Conservation (phyloP, 306 rosid genomes). For the Casuarina glauca region DNA sequence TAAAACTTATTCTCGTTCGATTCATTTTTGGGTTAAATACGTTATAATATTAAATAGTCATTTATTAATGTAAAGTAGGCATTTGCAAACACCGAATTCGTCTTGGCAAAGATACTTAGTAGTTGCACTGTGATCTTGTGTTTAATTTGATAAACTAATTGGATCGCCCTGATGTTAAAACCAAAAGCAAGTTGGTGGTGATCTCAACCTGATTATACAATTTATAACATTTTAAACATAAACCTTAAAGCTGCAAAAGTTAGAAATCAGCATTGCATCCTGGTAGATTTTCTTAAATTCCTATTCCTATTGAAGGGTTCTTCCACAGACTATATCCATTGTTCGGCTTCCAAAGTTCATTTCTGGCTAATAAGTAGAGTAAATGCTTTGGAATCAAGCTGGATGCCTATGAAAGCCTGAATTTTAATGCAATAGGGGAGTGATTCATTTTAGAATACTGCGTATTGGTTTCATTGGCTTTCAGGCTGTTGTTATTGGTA, state of each 20-base stretch:
- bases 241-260: too few relatives aligned
- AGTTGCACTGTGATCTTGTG: not conserved
- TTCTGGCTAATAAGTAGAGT: too few relatives aligned
- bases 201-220: too few relatives aligned
- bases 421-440: not conserved
- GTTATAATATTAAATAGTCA: too few relatives aligned
- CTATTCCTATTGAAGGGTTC: too few relatives aligned
- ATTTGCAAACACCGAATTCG: not conserved
- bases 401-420: too few relatives aligned
- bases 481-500: too few relatives aligned
- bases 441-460: not conserved
- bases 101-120: not conserved
- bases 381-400: too few relatives aligned
- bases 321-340: too few relatives aligned
- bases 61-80: not conserved
- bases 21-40: not conserved
- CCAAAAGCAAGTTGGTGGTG: not conserved
- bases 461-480: not conserved
- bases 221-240: not conserved
- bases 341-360: too few relatives aligned
- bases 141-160: not conserved
- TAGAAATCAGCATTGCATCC: too few relatives aligned
- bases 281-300: too few relatives aligned
- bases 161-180: not conserved
- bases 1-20: conserved; percentile 3